phyloP scores from a whole-genome alignment of 2,329 filamentous ascomycete genomes.

The Achaetomium macrosporum region DNA sequence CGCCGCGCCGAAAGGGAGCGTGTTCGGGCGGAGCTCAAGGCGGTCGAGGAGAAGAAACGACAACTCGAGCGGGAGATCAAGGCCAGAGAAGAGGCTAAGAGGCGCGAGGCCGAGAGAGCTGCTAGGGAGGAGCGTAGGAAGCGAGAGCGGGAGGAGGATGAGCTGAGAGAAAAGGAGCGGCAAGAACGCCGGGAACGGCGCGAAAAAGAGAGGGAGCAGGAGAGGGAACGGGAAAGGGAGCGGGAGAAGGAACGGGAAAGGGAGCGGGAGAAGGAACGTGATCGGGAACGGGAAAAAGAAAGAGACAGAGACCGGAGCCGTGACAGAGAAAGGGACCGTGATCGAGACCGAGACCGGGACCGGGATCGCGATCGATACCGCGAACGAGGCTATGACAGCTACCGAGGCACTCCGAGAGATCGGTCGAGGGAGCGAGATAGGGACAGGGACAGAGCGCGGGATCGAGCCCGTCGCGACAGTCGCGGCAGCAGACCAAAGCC shows the following conservation, averaged over 20 bases:
- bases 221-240: slow-evolving; percentile 33
- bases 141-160: slow-evolving; percentile 35
- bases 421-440: slow-evolving; percentile 18
- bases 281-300: slow-evolving; percentile 31
- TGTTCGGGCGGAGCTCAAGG: slow-evolving; percentile 53
- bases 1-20: slow-evolving; percentile 56
- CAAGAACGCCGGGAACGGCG: slow-evolving; percentile 31
- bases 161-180: slow-evolving; percentile 37
- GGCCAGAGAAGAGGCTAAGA: slow-evolving; percentile 36
- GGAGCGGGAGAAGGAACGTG: slow-evolving; percentile 30
- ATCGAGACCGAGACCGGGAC: slow-evolving; percentile 30
- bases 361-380: slow-evolving; percentile 29
- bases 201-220: slow-evolving; percentile 29
- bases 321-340: slow-evolving; percentile 27
- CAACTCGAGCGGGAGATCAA: slow-evolving; percentile 53
- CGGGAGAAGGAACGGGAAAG: slow-evolving; percentile 31
- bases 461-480: slow-evolving; percentile 32
- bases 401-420: slow-evolving; percentile 14
- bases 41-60: slow-evolving; percentile 56
- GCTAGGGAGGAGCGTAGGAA: slow-evolving; percentile 30
- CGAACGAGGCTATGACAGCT: slow-evolving; percentile 16
- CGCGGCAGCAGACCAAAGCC: slow-evolving; percentile 29
- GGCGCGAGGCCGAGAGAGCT: slow-evolving; percentile 31
- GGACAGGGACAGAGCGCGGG: slow-evolving; percentile 32
- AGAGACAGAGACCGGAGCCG: slow-evolving; percentile 29